A percentile compares a stretch with the other conserved stretches of the same genome.
phyloP scores from a whole-genome alignment of 306 rosid species.

The Adenanthera pavonina region DNA sequence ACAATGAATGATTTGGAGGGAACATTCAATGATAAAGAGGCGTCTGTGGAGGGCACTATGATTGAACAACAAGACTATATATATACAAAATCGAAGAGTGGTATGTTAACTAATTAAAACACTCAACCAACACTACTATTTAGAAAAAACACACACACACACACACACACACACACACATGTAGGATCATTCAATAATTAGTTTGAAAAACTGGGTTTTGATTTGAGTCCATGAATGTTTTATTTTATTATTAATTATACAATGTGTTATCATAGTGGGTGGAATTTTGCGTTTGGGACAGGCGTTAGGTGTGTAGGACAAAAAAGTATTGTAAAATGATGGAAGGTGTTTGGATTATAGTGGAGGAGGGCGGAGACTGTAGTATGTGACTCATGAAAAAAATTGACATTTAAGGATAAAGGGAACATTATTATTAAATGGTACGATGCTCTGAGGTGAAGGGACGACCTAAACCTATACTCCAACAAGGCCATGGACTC shows the following conservation, averaged over 20 bases:
- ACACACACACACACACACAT: not conserved
- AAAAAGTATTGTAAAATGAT: slow-evolving; percentile 21
- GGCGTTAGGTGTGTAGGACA: slow-evolving; percentile 23
- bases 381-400: slow-evolving; percentile 13
- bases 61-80: slow-evolving; percentile 38
- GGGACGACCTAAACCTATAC: not conserved
- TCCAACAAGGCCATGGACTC: not conserved
- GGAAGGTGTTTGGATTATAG: slow-evolving; percentile 16
- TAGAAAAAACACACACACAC: not conserved
- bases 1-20: slow-evolving; percentile 44
- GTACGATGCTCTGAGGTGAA: not conserved
- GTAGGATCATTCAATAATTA: not conserved
- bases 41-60: slow-evolving; percentile 46
- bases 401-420: slow-evolving; percentile 13
- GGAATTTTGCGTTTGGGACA: slow-evolving; percentile 29
- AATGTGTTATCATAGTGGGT: not conserved
- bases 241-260: too few species aligned
- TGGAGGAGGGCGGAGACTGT: not conserved
- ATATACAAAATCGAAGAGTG: not conserved
- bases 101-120: slow-evolving; percentile 19
- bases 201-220: not conserved
- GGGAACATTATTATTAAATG: too few species aligned
- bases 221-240: not conserved
- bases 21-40: slow-evolving; percentile 46
- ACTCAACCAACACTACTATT: not conserved